Base-by-base conservation (phyloP, 163 green algal species). In the Trebouxiophyceae sp. region DNA sequence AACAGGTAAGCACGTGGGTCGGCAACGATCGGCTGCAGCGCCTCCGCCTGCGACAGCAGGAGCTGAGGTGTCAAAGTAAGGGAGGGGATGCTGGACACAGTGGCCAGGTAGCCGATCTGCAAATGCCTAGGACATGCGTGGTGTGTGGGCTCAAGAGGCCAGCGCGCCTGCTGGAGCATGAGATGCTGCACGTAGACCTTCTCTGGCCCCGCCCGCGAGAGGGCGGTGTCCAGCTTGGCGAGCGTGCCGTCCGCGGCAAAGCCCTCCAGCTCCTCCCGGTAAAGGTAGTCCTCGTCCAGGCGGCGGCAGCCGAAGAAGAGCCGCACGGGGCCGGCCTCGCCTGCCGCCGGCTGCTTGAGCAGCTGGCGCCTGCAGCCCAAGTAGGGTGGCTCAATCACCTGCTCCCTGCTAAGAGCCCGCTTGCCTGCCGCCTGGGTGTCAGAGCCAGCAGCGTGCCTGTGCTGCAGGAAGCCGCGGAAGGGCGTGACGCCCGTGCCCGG, bases 401-500 rank as follows among this genome's bases (percentile, higher is more conserved):
- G n/a, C n/a, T n/a, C n/a, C n/a, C n/a, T n/a, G n/a, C n/a, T n/a
- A n/a, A n/a, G n/a, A n/a, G n/a, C n/a, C n/a, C n/a, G n/a, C n/a
- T n/a, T n/a, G n/a, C n/a, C n/a, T n/a, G n/a, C n/a, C n/a, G n/a
- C n/a, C n/a, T n/a, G n/a, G n/a, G n/a, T n/a, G n/a, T n/a, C n/a
- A n/a, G n/a, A n/a, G n/a, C n/a, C n/a, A n/a, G n/a, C n/a, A n/a
- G n/a, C n/a, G n/a, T 50, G 26, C 47, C 47, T 57, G 47, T 28
- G 47, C 80, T 97, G 90, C 44, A 97, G 73, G 67, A 97, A 97
- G 24, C 86, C 91, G 5, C 91, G 70, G 79, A 97, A 97, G 23
- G 91, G 91, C 5, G 91, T 91, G 5, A 97, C 70, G 2, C 91
- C 91, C 0, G 91, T 96, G 68, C 91, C 91, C 0, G 91, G 91